Evolutionary conservation across 805 yeast genomes (phyloP), one percentile per base, ranked within the genome.

Genomic region (Saturnispora mendoncae): DNA sequence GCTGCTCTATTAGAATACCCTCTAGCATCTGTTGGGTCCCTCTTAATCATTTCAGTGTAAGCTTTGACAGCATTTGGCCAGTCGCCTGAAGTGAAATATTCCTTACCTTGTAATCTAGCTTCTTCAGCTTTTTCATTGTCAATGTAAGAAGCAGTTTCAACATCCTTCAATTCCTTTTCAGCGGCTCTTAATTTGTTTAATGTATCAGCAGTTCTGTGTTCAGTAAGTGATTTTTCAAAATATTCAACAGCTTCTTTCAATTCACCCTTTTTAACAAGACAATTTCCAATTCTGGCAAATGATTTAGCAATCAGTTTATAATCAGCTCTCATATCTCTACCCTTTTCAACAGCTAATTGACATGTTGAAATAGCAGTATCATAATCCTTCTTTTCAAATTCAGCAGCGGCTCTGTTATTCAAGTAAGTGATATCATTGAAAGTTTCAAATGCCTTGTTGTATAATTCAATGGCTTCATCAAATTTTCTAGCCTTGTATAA

Each of bases 1-100:
- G 98, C 98, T 40, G 99, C 98, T 66, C 99, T 83, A 69, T 92
- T 92, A 27, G 95, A 87, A 64, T 87, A 92, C 44, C 97, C 97
- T 64, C 96, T 78, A 19, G 94, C 94, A 64, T 92, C 97, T 43
- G 78, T 78, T 43, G 99, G 99, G n/a, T 88, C 87, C 62, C 99
- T 83, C 67, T 87, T 85, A 54, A 90, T 71, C 88, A 92, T 92
- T 66, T 92, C 98, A 38, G 94, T 72, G 66, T 92, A 92, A 4
- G 95, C 83, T 61, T 84, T 83, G 33, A 92, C 96, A 18, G 97
- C 97, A 50, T 71, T 79, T 48, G 98, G 97, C 96, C 95, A 90
- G 64, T 90, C 95, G 38, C 85, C 92, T 52, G 84, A 81, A 45
- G 82, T 76, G 74, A 92, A 92, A 56, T 63, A 76, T 19, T 84